phyloP scores from a whole-genome alignment of 2,329 filamentous ascomycete genomes.

The Gyromitra esculenta region DNA sequence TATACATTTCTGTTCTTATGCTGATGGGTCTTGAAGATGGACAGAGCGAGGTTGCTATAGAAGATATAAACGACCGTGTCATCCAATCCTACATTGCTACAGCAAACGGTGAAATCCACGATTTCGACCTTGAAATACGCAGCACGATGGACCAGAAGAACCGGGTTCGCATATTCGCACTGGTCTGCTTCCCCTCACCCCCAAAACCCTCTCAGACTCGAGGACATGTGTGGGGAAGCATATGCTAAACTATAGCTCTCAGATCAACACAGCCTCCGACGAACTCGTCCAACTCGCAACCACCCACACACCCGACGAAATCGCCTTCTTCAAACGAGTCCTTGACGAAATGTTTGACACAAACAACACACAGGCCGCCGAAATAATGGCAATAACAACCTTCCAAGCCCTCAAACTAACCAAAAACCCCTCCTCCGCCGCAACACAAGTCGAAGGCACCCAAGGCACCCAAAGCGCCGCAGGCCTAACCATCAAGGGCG shows the following conservation, averaged over 20 bases:
- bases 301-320: conserved; percentile 80
- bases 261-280: conserved; percentile 90
- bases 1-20: neutral
- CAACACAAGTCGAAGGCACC: conserved; percentile 61
- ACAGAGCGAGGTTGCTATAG: conserved; percentile 32
- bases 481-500: conserved; percentile 78
- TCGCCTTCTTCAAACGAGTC: conserved; percentile 86
- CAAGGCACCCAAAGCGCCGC: conserved; percentile 53
- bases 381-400: conserved; percentile 82
- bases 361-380: conserved; percentile 80
- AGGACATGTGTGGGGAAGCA: too few relatives aligned
- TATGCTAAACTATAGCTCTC: conserved; percentile 58
- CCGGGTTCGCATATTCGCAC: conserved; percentile 63
- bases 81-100: conserved; percentile 75
- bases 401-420: conserved; percentile 80
- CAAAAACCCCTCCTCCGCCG: conserved; percentile 61
- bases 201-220: too few relatives aligned
- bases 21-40: conserved; percentile 13
- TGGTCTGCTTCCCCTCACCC: conserved; percentile 18
- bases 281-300: conserved; percentile 87
- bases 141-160: conserved; percentile 76
- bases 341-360: conserved; percentile 92
- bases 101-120: conserved; percentile 76
- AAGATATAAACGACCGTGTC: conserved; percentile 46
- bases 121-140: conserved; percentile 88